A percentile compares a stretch with the other conserved stretches of the same genome.
These are phyloP conservation scores for Ottelia alismoides DNA, from an alignment of 106 monocot species.

Conservation along the genomic window DNA sequence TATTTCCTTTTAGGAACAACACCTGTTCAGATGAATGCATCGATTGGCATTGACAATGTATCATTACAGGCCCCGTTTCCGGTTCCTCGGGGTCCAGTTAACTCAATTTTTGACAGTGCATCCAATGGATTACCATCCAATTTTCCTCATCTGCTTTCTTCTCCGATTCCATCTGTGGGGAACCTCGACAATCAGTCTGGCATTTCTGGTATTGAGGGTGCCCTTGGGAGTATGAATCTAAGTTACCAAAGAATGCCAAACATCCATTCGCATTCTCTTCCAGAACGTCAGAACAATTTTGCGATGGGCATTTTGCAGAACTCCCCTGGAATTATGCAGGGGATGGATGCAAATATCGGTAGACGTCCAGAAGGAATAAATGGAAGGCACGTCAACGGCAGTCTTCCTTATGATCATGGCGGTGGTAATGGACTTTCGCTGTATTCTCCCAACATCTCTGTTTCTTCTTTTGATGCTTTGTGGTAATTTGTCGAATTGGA, in stretches of 20 bases:
- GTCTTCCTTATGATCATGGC: conserved; percentile 38
- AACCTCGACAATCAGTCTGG: conserved; percentile 24
- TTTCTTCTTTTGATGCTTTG: too few relatives aligned
- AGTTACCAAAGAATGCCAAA: conserved; percentile 32
- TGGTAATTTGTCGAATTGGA: too few relatives aligned
- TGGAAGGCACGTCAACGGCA: conserved; percentile 28
- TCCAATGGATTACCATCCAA: conserved; percentile 12
- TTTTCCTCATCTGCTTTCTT: conserved; percentile 6
- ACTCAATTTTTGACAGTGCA: conserved; percentile 22
- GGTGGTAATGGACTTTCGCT: too few relatives aligned
- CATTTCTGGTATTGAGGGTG: conserved; percentile 30
- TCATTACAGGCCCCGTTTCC: conserved; percentile 27
- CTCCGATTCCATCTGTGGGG: conserved; percentile 12
- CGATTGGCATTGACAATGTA: conserved; percentile 31
- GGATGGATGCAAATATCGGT: conserved; percentile 34
- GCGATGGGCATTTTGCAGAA: conserved; percentile 31
- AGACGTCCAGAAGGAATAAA: conserved; percentile 37
- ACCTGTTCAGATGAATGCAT: conserved; percentile 17
- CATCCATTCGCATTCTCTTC: conserved; percentile 64
- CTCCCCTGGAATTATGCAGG: conserved; percentile 23
- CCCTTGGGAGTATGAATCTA: conserved; percentile 42
- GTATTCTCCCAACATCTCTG: too few relatives aligned
- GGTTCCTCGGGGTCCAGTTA: conserved; percentile 22
- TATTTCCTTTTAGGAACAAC: conserved; percentile 23
- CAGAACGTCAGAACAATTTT: conserved; percentile 47